Conservation (phyloP, 1,284 basidiomycete species). For the Xerocomus nothofagi region DNA sequence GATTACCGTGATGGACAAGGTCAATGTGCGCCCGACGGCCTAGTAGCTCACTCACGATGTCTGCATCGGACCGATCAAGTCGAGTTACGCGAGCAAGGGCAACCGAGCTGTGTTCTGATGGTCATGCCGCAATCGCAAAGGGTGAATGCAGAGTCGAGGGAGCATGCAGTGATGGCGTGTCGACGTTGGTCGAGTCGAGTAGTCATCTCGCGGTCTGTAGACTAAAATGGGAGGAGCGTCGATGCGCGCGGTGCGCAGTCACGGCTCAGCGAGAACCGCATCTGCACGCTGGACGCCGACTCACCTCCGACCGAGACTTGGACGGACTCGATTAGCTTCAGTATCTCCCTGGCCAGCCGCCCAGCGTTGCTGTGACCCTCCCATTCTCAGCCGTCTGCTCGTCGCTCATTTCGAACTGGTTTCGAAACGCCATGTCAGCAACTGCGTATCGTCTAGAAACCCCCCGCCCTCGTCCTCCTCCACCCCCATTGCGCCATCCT, state of each 20-base stretch:
- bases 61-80: neutral
- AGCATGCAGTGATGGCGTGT: constrained; percentile 28
- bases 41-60: too few relatives aligned
- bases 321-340: constrained; percentile 6
- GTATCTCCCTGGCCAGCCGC: constrained; percentile 20
- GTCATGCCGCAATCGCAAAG: neutral
- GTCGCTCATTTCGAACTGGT: constrained; percentile 36
- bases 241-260: constrained; percentile 27
- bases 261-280: constrained; percentile 32
- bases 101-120: constrained; percentile 1
- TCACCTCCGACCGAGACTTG: too few relatives aligned
- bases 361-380: constrained; percentile 1
- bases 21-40: constrained; percentile 2
- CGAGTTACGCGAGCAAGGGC: neutral
- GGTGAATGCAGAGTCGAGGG: neutral
- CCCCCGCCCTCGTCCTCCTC: constrained; percentile 61
- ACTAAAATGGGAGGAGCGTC: constrained; percentile 23
- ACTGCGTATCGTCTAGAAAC: constrained; percentile 64
- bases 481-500: constrained; percentile 58
- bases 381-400: constrained; percentile 3
- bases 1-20: constrained; percentile 7
- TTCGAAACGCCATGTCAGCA: constrained; percentile 49
- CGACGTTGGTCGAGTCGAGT: constrained; percentile 11
- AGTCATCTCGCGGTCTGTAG: too few relatives aligned
- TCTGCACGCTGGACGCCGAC: too few relatives aligned